These are phyloP conservation scores for Phalaenopsis equestris DNA, from an alignment of 106 monocot species.

Conservation along the genomic window DNA sequence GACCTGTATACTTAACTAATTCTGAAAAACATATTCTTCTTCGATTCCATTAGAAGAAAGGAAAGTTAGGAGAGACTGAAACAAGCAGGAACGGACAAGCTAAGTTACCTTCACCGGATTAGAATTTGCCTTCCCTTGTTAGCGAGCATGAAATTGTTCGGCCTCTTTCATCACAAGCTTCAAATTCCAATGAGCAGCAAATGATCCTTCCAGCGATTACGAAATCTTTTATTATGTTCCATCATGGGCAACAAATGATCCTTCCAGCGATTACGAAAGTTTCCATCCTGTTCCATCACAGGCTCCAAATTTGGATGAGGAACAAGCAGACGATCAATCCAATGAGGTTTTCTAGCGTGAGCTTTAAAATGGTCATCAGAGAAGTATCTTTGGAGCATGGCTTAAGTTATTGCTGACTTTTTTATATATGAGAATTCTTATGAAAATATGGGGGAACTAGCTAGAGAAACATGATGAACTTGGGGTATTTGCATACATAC, in stretches of 20 bases:
- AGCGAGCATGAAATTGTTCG: too few relatives aligned
- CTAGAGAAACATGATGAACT: conserved; percentile 38
- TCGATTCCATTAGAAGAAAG: conserved; percentile 28
- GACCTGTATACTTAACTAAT: neutral
- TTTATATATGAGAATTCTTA: conserved; percentile 17
- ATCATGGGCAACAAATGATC: conserved; percentile 21
- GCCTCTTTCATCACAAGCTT: conserved; percentile 17
- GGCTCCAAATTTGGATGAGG: conserved; percentile 12
- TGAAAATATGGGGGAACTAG: conserved; percentile 36
- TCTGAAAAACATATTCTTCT: neutral
- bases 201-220: conserved; percentile 1
- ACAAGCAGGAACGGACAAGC: conserved; percentile 10
- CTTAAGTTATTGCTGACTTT: conserved; percentile 29
- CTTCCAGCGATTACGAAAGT: too few relatives aligned
- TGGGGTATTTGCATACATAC: too few relatives aligned
- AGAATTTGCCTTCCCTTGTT: conserved; percentile 14
- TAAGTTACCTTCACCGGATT: conserved; percentile 6
- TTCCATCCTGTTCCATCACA: conserved; percentile 8
- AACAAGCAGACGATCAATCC: conserved; percentile 10
- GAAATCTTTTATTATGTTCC: too few relatives aligned
- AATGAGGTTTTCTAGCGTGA: conserved; percentile 27
- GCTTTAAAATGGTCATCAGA: conserved; percentile 29
- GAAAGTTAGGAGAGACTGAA: conserved; percentile 31
- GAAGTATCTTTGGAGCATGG: conserved; percentile 38
- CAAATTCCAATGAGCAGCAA: conserved; percentile 3